Conservation (phyloP, 2,329 filamentous ascomycete species). For the Penicillium nordicum region DNA sequence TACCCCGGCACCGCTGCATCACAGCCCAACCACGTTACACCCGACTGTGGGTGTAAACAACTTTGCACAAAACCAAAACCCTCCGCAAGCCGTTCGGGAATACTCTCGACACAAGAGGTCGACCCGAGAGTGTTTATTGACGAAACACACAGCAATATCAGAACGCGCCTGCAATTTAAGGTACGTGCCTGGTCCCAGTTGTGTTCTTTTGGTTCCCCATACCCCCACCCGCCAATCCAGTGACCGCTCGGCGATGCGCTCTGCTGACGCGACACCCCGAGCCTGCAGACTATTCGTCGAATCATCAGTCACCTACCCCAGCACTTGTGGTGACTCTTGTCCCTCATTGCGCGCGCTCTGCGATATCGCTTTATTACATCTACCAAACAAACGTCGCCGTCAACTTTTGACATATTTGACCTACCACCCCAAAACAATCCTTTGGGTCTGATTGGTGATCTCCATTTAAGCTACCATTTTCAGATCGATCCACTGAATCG, state of each 20-base stretch:
- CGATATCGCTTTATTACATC: conserved; percentile 23
- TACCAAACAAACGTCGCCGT: conserved; percentile 23
- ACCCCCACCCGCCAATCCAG: conserved; percentile 36
- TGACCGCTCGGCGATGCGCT: conserved; percentile 43
- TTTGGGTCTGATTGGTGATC: conserved; percentile 20
- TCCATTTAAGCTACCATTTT: conserved; percentile 5
- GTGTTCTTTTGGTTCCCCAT: conserved; percentile 16
- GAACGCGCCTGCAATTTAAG: conserved; percentile 20
- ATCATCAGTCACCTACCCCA: conserved; percentile 36
- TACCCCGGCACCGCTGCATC: conserved; percentile 41
- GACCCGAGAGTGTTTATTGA: conserved; percentile 17
- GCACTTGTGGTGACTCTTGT: conserved; percentile 26
- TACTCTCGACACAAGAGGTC: conserved; percentile 18
- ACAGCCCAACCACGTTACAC: conserved; percentile 46
- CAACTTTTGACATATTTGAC: conserved; percentile 22
- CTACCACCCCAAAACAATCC: conserved; percentile 13
- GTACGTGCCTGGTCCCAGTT: conserved; percentile 32
- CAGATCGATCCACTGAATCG: conserved; percentile 15
- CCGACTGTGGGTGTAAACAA: conserved; percentile 28
- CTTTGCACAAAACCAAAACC: conserved; percentile 34
- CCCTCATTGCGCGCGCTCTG: conserved; percentile 24
- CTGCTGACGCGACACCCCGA: conserved; percentile 42
- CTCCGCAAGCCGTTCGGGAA: conserved; percentile 26
- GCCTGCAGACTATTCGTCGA: conserved; percentile 43
- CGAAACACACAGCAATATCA: conserved; percentile 8